Conservation (phyloP, 495 filamentous ascomycete species). For the Oleoguttula mirabilis region DNA sequence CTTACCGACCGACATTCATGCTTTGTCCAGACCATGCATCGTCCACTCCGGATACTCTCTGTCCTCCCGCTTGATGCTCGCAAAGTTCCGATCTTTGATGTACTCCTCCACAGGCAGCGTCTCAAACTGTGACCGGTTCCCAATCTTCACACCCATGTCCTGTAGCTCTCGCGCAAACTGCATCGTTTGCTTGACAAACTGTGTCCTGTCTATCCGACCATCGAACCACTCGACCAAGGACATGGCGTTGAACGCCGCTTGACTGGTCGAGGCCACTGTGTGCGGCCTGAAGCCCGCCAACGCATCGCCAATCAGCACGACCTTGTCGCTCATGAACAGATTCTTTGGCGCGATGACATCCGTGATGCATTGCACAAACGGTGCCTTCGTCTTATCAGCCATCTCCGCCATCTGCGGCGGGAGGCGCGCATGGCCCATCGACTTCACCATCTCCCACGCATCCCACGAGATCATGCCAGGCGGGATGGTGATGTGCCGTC, state of each 20-base stretch:
- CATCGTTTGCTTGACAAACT: conserved; percentile 37
- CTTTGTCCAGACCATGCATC: conserved; percentile 10
- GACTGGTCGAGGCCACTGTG: conserved; percentile 32
- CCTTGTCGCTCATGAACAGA: conserved; percentile 37
- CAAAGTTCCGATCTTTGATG: conserved; percentile 16
- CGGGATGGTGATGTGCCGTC: conserved; percentile 38
- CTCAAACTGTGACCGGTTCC: conserved; percentile 36
- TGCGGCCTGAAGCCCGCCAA: conserved; percentile 46
- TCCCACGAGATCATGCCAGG: conserved; percentile 34
- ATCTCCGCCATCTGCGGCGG: conserved; percentile 44
- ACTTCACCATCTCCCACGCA: conserved; percentile 36
- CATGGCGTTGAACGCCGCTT: conserved; percentile 23
- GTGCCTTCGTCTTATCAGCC: conserved; percentile 35
- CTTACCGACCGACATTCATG: too few relatives aligned
- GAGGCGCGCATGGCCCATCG: conserved; percentile 32
- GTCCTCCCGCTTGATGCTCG: conserved; percentile 11
- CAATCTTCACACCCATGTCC: conserved; percentile 36
- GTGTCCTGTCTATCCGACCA: conserved; percentile 29
- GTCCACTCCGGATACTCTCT: conserved; percentile 17
- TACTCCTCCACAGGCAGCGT: conserved; percentile 25
- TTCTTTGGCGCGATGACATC: conserved; percentile 37
- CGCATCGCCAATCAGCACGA: conserved; percentile 46
- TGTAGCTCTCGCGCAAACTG: conserved; percentile 37
- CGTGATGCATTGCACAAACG: conserved; percentile 46
- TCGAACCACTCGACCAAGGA: conserved; percentile 18